Evolutionary conservation across 345 rosid genomes (phyloP).

Genomic region (Isatis tinctoria): DNA sequence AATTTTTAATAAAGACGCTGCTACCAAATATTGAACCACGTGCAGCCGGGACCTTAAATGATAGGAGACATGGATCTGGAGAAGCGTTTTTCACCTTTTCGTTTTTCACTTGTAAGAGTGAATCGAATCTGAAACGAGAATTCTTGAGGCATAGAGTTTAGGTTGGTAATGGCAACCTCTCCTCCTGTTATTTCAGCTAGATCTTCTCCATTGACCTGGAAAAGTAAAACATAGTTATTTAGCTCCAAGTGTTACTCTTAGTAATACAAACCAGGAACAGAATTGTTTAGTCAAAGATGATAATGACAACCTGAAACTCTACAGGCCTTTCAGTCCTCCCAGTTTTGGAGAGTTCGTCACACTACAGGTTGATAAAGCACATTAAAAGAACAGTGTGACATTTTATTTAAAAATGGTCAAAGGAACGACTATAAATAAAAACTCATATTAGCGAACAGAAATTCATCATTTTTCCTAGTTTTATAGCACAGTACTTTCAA

Average conservation of each 20-base stretch:
- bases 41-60: neutral
- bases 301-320: conserved; percentile 46
- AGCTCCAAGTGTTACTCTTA: neutral
- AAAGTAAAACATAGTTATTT: conserved; percentile 14
- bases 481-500: neutral
- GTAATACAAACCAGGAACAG: neutral
- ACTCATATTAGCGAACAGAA: neutral
- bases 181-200: conserved; percentile 63
- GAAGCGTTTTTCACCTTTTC: conserved; percentile 18
- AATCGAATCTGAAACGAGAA: conserved; percentile 50
- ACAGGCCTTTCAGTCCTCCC: conserved; percentile 56
- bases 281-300: neutral
- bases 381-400: neutral
- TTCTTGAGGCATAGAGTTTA: conserved; percentile 54
- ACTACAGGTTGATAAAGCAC: conserved; percentile 33
- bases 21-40: conserved; percentile 1
- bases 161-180: conserved; percentile 60
- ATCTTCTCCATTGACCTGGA: conserved; percentile 58
- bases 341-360: conserved; percentile 48
- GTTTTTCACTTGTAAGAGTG: conserved; percentile 15
- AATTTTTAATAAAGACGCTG: neutral
- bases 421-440: neutral
- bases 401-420: neutral
- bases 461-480: neutral
- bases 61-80: neutral